These are phyloP conservation scores for Paraurostyla sp. DNA, from an alignment of 73 alveolate genomes.

Conservation along the genomic window DNA sequence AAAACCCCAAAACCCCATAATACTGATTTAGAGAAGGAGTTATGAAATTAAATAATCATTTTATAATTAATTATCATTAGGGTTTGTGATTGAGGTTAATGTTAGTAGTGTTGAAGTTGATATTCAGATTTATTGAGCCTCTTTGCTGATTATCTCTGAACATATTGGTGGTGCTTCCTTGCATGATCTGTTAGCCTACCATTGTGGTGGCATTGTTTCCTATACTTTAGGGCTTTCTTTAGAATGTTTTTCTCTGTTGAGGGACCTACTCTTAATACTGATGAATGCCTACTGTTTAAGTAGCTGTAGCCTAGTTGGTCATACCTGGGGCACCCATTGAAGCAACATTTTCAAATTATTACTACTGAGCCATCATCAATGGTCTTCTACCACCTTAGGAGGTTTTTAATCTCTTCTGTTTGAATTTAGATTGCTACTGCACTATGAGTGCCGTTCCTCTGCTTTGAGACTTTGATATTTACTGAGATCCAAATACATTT, in stretches of 20 bases:
- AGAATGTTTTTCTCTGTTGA: not conserved
- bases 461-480: not conserved
- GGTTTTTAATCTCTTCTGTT: slow-evolving; percentile 24
- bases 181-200: slow-evolving; percentile 5
- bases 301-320: not conserved
- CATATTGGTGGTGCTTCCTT: not conserved
- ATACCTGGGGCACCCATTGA: too few relatives aligned
- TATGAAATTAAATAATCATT: not conserved
- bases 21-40: not conserved
- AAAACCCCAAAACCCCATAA: slow-evolving; percentile 34
- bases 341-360: too few relatives aligned
- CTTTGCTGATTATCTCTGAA: not conserved
- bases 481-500: slow-evolving; percentile 20
- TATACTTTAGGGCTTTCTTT: not conserved
- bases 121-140: slow-evolving; percentile 18
- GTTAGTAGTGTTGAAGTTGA: slow-evolving; percentile 37
- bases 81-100: slow-evolving; percentile 8
- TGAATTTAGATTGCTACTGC: not conserved
- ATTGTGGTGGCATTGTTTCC: not conserved
- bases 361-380: too few relatives aligned
- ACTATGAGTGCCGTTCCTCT: slow-evolving; percentile 9
- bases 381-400: slow-evolving; percentile 43
- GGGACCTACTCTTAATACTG: not conserved
- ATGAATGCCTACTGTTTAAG: not conserved
- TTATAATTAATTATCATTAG: not conserved